phyloP scores from a whole-genome alignment of 2,329 filamentous ascomycete species.

The Calonectria fujianensis region DNA sequence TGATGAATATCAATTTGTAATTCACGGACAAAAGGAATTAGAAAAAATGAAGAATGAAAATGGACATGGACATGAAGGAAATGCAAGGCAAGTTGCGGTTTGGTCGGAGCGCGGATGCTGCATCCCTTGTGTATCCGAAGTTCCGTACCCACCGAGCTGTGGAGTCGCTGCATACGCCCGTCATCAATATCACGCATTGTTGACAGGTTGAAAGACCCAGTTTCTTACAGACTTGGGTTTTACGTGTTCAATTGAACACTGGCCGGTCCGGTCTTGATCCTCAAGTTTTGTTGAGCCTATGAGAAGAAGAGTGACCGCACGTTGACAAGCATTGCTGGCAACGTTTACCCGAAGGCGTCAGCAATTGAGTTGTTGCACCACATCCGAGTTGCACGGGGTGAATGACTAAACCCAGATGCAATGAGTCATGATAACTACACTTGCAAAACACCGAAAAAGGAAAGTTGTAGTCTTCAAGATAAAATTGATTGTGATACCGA shows the following conservation, averaged over 20 bases:
- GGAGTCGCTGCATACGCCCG: slow-evolving; percentile 13
- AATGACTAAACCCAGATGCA: neutral
- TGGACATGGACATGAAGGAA: neutral
- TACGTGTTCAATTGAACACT: neutral
- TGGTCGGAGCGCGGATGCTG: slow-evolving; percentile 11
- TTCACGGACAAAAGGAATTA: neutral
- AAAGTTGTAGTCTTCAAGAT: neutral
- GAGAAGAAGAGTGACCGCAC: neutral
- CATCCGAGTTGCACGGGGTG: neutral
- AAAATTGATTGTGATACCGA: neutral
- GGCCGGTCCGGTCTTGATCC: neutral
- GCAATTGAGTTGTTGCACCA: neutral
- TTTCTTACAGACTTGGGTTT: slow-evolving; percentile 5
- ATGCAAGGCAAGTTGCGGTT: neutral
- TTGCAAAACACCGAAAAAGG: neutral
- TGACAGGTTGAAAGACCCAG: slow-evolving; percentile 3
- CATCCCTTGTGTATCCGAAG: slow-evolving; percentile 30
- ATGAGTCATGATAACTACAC: neutral
- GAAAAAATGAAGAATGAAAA: neutral
- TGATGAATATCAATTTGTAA: neutral
- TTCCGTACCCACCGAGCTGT: slow-evolving; percentile 27
- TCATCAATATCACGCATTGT: slow-evolving; percentile 31
- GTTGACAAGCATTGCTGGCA: neutral
- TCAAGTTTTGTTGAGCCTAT: slow-evolving; percentile 9
- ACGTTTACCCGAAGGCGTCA: neutral